phyloP scores from a whole-genome alignment of 345 rosid species.

The Brassica juncea region DNA sequence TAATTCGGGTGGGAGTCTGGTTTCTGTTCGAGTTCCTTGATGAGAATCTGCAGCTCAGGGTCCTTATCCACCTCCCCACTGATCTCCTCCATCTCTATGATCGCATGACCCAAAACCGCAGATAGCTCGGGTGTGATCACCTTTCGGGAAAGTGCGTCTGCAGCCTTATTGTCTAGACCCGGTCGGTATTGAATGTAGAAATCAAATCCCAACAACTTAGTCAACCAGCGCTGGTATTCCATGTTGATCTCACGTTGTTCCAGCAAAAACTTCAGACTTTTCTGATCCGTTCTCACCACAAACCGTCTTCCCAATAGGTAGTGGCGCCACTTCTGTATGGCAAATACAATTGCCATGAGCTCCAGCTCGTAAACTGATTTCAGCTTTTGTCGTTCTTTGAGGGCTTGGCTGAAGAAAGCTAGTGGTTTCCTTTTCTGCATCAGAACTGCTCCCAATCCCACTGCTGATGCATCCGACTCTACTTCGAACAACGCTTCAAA shows the following conservation, averaged over 20 bases:
- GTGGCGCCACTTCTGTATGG: not conserved
- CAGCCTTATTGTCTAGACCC: too few species aligned
- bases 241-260: not conserved
- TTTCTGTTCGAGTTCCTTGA: too few species aligned
- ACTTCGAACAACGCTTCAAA: not conserved
- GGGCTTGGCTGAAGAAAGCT: not conserved
- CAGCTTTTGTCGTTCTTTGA: not conserved
- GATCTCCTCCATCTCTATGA: too few species aligned
- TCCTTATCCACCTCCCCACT: too few species aligned
- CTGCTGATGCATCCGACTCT: not conserved
- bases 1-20: too few species aligned
- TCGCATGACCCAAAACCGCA: too few species aligned
- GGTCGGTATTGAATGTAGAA: too few species aligned
- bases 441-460: not conserved
- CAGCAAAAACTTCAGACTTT: not conserved
- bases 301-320: not conserved
- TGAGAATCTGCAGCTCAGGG: too few species aligned
- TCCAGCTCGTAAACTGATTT: not conserved
- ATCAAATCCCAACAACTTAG: too few species aligned
- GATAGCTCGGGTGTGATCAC: too few species aligned
- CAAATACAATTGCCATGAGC: not conserved
- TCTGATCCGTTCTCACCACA: not conserved
- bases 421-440: not conserved
- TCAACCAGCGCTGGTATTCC: not conserved
- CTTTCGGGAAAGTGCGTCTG: too few species aligned